Evolutionary conservation across 768 basidiomycete genomes (phyloP), one percentile per base, ranked within the genome.

Genomic region (Boletus sp.): DNA sequence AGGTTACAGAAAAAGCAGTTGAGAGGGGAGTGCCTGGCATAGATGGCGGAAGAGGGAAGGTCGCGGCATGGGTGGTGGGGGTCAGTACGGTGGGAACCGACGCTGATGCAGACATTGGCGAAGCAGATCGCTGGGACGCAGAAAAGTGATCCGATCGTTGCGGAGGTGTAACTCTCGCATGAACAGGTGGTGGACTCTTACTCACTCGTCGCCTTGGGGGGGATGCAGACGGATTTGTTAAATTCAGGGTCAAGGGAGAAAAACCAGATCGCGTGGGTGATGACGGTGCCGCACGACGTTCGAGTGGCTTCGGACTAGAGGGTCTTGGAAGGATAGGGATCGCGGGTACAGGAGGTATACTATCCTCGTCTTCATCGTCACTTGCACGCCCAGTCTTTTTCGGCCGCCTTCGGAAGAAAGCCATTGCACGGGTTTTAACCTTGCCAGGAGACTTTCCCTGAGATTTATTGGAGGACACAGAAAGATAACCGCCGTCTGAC

Each of bases 381-480:
- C 69, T 70, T 40, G 38, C 58, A 40, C 48, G 58, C 19, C 34
- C 51, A 7, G 50, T n/a, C 37, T 65, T 72, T 53, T 67, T 72
- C 11, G 58, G 37, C n/a, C 66, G 63, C 30, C 70, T 66, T 40
- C 70, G 62, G 54, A 70, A 70, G 60, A 70, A 70, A 19, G 69
- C 62, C 59, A 70, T 67, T 40, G 69, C 69, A 48, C 70, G 69
- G 27, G 69, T 64, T 52, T 63, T 70, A 10, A 66, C 59, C 21
- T 54, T 70, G 44, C 64, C 42, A 8, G 68, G 38, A 1, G 69
- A 66, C 47, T 70, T 70, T 42, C 62, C 59, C 46, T 50, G 67
- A 5, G 70, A 70, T 49, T 70, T 70, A 52, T 60, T 70, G 1
- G 69, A 70, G 44, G 69, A 72, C 2, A 66, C 68, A n/a, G 69